Percentiles rank a stretch among this genome's conserved stretches.
Conservation (phyloP, 2,329 filamentous ascomycete species). For the Ploettnerulaceae sp. region DNA sequence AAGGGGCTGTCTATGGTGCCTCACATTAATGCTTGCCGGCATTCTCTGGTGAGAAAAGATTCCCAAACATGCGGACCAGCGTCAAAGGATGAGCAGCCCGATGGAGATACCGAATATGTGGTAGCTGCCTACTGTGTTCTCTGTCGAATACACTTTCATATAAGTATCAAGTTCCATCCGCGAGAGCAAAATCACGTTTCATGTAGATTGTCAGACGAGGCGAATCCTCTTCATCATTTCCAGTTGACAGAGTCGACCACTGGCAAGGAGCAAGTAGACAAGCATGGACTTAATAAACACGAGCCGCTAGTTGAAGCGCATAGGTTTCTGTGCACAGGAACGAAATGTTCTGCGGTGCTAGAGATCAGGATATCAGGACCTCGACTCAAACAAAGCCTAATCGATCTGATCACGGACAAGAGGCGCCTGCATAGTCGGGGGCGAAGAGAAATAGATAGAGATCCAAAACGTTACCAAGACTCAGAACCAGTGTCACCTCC, state of each 20-base stretch:
- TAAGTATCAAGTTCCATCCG: conserved; percentile 49
- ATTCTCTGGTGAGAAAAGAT: conserved; percentile 53
- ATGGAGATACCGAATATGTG: conserved; percentile 43
- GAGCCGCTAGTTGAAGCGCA: conserved; percentile 38
- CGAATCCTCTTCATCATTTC: conserved; percentile 59
- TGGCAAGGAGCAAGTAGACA: conserved; percentile 31
- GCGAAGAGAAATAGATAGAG: conserved; percentile 44
- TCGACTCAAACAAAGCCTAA: conserved; percentile 43
- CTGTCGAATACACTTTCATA: conserved; percentile 58
- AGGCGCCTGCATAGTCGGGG: conserved; percentile 48
- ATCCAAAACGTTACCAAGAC: conserved; percentile 47
- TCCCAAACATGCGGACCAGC: conserved; percentile 46
- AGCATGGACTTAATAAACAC: conserved; percentile 27
- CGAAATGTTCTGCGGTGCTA: conserved; percentile 49
- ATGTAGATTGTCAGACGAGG: conserved; percentile 36
- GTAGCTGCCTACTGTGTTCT: conserved; percentile 56
- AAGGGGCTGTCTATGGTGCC: conserved; percentile 15
- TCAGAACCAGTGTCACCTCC: conserved; percentile 47
- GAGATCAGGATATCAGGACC: conserved; percentile 49
- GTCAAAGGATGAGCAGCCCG: conserved; percentile 36
- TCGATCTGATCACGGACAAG: conserved; percentile 49
- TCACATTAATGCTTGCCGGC: conserved; percentile 42
- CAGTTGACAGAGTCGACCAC: conserved; percentile 36
- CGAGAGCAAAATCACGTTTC: conserved; percentile 31
- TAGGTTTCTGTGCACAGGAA: conserved; percentile 54